phyloP scores from a whole-genome alignment of 148 eudicot genomes.

The Linanthus parryae region DNA sequence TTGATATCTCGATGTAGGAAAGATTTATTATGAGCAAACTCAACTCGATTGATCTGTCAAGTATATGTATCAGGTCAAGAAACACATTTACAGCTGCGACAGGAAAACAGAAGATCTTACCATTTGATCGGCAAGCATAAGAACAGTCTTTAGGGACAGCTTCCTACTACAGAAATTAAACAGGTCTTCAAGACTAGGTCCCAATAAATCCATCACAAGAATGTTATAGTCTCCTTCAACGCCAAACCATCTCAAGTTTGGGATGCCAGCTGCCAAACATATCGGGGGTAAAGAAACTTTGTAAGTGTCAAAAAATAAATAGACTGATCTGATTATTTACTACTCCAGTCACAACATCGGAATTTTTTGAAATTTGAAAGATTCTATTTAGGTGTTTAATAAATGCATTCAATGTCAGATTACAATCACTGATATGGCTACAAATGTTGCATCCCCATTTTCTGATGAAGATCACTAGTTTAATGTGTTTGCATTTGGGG shows the following conservation, averaged over 20 bases:
- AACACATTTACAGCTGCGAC: not conserved
- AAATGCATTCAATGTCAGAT: too few species aligned
- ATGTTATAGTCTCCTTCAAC: slow-evolving; percentile 92
- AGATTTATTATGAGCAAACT: slow-evolving; percentile 82
- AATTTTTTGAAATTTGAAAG: too few species aligned
- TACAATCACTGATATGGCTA: too few species aligned
- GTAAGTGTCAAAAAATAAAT: too few species aligned
- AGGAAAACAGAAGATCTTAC: slow-evolving; percentile 16
- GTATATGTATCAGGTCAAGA: not conserved
- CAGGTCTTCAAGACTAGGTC: slow-evolving; percentile 96
- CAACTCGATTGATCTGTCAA: slow-evolving; percentile 79
- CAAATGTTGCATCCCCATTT: too few species aligned
- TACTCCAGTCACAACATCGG: too few species aligned
- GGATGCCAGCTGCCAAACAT: slow-evolving; percentile 69
- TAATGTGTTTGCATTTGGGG: too few species aligned
- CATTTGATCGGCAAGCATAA: slow-evolving; percentile 99
- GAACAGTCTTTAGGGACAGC: slow-evolving; percentile 90
- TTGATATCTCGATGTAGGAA: slow-evolving; percentile 93
- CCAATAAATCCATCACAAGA: slow-evolving; percentile 90
- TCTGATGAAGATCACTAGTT: too few species aligned
- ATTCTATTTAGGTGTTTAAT: too few species aligned
- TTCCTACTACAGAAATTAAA: slow-evolving; percentile 92
- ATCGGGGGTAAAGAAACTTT: not conserved
- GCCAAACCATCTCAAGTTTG: slow-evolving; percentile 87
- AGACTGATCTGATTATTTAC: too few species aligned